Evolutionary conservation across 768 basidiomycete species (phyloP).

Genomic region (Sistotremastrum niveocremeum): DNA sequence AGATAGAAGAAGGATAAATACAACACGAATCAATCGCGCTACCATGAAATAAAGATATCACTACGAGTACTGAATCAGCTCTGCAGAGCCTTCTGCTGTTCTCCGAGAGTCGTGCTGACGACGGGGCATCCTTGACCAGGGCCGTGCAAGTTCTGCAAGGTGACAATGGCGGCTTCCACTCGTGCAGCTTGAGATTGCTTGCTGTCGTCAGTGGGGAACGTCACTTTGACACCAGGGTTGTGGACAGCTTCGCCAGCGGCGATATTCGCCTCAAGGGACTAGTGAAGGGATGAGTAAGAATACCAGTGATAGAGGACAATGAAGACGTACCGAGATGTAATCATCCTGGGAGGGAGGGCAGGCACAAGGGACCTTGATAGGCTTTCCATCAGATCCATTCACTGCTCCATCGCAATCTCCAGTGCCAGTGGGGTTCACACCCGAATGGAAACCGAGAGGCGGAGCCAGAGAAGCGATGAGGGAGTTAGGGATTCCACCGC

Average conservation of each 20-base stretch:
- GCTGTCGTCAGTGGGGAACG: slow-evolving; percentile 14
- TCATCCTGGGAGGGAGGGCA: slow-evolving; percentile 32
- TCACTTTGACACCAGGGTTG: slow-evolving; percentile 13
- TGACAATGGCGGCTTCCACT: slow-evolving; percentile 12
- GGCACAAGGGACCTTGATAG: slow-evolving; percentile 47
- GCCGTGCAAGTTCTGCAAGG: slow-evolving; percentile 16
- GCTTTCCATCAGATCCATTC: slow-evolving; percentile 38
- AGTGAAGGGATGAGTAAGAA: neutral
- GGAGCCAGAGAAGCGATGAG: slow-evolving; percentile 30
- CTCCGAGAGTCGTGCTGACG: slow-evolving; percentile 11
- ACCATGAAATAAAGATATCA: too few species aligned
- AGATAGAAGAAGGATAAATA: too few species aligned
- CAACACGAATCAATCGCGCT: too few species aligned
- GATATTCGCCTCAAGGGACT: slow-evolving; percentile 11
- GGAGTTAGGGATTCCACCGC: too few species aligned
- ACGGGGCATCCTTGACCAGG: slow-evolving; percentile 14
- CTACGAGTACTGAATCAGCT: neutral
- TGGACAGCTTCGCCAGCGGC: slow-evolving; percentile 14
- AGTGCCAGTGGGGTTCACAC: slow-evolving; percentile 51
- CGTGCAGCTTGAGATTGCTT: slow-evolving; percentile 9
- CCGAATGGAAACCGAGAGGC: slow-evolving; percentile 40
- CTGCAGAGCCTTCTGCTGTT: slow-evolving; percentile 4
- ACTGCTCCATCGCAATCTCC: slow-evolving; percentile 61
- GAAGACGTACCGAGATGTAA: slow-evolving; percentile 13
- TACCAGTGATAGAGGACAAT: neutral